Base-by-base conservation (phyloP, 768 basidiomycete genomes). In the Strobilomyces dryophilus region DNA sequence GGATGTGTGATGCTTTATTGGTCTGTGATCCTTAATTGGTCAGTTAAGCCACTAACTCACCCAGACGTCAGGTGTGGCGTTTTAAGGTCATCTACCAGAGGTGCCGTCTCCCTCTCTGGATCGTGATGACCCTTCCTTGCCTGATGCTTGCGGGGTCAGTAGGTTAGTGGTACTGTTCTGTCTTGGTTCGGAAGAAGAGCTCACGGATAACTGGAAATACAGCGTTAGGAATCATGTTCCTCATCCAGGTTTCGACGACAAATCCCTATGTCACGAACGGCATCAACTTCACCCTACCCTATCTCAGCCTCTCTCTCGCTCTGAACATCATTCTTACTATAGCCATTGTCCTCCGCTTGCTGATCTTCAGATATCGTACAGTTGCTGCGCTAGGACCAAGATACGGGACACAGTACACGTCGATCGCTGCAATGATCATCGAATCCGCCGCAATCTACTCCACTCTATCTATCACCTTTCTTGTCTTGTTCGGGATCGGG, bases 381-480 rank as follows among this genome's bases (percentile, higher is more conserved):
- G 14, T 43, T 5, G n/a, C 32, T 1, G 49, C 49, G 1, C 44
- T 75, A 1, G 70, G 71, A n/a, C 24, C 46, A 14, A 50, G 45
- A 31, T 50, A 65, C 26, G 60, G 64, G 7, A 39, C 37, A 8
- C 59, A 62, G 15, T 74, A 74, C 47, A 63, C 68, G 5, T 67
- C 63, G 3, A 49, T 73, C 11, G 64, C 63, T 9, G 61, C 73
- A 5, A 72, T 76, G 59, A 36, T 71, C 29, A 45, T 75, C 44
- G 74, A 75, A 56, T 70, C 69, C 0, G 70, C 69, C 2, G 58
- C 66, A 3, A 41, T 70, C 3, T 73, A 71, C 43, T 61, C 68
- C 5, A 15, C 56, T 6, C 45, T 63, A 15, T 62, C 63, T 0
- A 11, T 74, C 8, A 27, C 70, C 0, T 71, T 75, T 49, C 43